Evolutionary conservation across 345 rosid genomes (phyloP), one percentile per base, ranked within the genome.

Genomic region (Gossypium longicalyx): DNA sequence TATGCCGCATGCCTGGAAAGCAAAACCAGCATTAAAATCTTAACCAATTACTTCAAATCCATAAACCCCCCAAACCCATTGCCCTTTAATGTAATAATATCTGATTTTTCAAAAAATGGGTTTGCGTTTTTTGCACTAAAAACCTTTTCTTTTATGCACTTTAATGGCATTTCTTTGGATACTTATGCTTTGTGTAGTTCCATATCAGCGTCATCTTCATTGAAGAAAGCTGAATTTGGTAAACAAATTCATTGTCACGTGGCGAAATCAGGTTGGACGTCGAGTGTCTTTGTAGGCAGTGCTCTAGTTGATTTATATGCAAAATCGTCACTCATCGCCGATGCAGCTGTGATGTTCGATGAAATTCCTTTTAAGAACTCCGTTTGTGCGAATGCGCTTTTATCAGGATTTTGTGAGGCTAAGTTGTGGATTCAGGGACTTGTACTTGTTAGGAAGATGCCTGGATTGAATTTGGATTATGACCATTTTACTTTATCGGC

Each of bases 371-470:
- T 74, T 9, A 85, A 70, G 82, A 89, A 87, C 64, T 81, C 86
- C 11, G 87, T 85, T 43, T 89, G 89, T n/a, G 88, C 86, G 63
- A 89, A 87, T 78, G 85, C 89, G 0, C 86, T 89, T 59, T 72
- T 86, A 69, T 80, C 78, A 0, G 89, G 86, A 51, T 87, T 79
- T 64, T 70, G 78, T 41, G 83, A 85, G 66, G 80, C 82, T 67
- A 78, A 76, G 23, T 51, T 74, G 77, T 87, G 89, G 90, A 44
- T 3, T 66, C 75, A 80, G 56, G 86, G 77, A 29, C 79, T 89
- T 60, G 73, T 72, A 53, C 57, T 89, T 73, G 76, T 80, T 65
- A 74, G 82, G 43, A 72, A 74, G 78, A 85, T 87, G 92, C 87
- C 87, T 72, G 27, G 44, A 25, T n/a, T 82, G 78, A 65, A 56